phyloP scores from a whole-genome alignment of 306 rosid species.

The Quercus gilva region DNA sequence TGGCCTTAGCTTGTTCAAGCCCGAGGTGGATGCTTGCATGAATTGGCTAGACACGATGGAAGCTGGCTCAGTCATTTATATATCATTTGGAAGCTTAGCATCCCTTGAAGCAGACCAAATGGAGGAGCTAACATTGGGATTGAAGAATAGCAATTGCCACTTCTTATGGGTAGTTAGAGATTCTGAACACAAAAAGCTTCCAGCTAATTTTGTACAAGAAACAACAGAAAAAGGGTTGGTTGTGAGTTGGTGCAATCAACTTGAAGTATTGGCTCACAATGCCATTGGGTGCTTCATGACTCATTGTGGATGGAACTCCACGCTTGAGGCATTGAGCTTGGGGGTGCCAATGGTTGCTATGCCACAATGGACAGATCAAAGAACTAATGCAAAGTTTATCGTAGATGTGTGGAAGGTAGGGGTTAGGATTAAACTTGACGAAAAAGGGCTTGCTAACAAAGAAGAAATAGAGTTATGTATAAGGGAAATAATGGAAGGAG shows the following conservation, averaged over 20 bases:
- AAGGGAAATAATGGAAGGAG: constrained; percentile 14
- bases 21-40: background rate
- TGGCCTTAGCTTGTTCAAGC: constrained; percentile 6
- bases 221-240: background rate
- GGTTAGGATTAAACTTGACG: background rate
- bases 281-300: constrained; percentile 4
- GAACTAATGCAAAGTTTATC: constrained; percentile 5
- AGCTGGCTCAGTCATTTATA: background rate
- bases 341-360: constrained; percentile 10
- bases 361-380: constrained; percentile 20
- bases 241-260: constrained; percentile 15
- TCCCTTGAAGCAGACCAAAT: constrained; percentile 10
- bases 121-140: constrained; percentile 2
- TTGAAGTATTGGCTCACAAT: background rate
- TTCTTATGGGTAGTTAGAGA: constrained; percentile 21
- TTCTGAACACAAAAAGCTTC: background rate
- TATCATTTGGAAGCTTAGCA: background rate
- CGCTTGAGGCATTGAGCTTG: constrained; percentile 8
- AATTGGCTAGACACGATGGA: constrained; percentile 12
- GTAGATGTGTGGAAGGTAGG: constrained; percentile 18
- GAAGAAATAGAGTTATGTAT: constrained; percentile 9
- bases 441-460: background rate
- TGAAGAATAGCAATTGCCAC: background rate
- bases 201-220: background rate
- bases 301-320: constrained; percentile 15